Evolutionary conservation across 2,329 filamentous ascomycete genomes (phyloP).

Genomic region (Septoria petroselini): DNA sequence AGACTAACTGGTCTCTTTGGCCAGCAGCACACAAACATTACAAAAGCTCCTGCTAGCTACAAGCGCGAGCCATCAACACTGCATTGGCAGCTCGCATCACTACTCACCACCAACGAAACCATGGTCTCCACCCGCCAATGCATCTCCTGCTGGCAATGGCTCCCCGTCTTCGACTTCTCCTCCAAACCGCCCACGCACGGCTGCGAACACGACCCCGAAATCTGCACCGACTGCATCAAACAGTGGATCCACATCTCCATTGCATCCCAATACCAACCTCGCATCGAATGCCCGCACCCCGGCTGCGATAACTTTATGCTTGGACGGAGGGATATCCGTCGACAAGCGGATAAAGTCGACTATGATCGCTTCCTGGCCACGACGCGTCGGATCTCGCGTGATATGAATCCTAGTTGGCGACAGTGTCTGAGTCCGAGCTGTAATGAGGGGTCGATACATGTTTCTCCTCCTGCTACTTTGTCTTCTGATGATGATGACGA

Average conservation of each 20-base stretch:
- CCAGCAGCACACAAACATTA: too few species aligned
- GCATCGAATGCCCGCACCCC: constrained; percentile 2
- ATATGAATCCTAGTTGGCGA: not conserved
- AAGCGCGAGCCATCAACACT: too few species aligned
- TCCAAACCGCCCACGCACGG: not conserved
- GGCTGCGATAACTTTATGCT: not conserved
- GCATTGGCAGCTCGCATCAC: too few species aligned
- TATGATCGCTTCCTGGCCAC: not conserved
- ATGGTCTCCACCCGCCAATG: not conserved
- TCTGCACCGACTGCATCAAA: not conserved
- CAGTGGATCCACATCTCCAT: constrained; percentile 1
- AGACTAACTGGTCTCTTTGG: too few species aligned
- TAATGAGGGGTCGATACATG: not conserved
- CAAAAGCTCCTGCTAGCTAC: too few species aligned
- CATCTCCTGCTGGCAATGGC: constrained; percentile 1
- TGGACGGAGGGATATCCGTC: not conserved
- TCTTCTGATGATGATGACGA: too few species aligned
- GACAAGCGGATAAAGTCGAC: not conserved
- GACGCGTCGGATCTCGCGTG: not conserved
- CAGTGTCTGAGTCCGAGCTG: constrained; percentile 2
- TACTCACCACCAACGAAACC: not conserved
- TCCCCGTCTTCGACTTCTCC: not conserved
- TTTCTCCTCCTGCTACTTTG: too few species aligned
- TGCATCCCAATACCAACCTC: not conserved
- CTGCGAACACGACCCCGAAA: constrained; percentile 1